Conservation (phyloP, 2,329 filamentous ascomycete species). For the Trichophyton verrucosum region DNA sequence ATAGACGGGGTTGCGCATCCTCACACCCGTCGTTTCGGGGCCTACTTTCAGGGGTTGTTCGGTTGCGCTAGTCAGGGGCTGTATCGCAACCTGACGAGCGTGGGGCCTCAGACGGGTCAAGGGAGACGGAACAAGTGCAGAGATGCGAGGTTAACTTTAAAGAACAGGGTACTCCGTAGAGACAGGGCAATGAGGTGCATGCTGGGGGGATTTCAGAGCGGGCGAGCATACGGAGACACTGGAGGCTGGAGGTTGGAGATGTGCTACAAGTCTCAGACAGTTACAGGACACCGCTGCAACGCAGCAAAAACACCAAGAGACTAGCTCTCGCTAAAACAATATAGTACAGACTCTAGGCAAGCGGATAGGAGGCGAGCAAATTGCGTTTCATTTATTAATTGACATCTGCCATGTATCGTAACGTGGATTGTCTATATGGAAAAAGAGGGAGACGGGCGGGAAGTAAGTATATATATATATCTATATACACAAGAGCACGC, state of each 20-base stretch:
- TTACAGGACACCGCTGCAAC: not conserved
- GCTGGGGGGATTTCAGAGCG: too few relatives aligned
- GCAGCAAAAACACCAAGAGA: not conserved
- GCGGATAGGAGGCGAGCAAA: not conserved
- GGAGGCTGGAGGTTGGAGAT: not conserved
- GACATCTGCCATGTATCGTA: not conserved
- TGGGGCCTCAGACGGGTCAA: not conserved
- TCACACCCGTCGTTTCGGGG: constrained; percentile 1
- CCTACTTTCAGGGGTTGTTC: not conserved
- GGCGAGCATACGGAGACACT: too few relatives aligned
- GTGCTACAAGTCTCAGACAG: not conserved
- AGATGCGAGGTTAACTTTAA: not conserved
- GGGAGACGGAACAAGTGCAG: not conserved
- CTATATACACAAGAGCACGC: not conserved
- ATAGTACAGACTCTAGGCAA: not conserved
- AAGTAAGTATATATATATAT: not conserved
- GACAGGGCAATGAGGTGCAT: not conserved
- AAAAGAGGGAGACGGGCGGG: not conserved
- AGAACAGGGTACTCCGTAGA: not conserved
- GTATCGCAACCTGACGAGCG: not conserved
- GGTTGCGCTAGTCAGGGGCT: constrained; percentile 1
- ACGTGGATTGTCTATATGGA: not conserved
- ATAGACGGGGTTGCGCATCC: constrained; percentile 1
- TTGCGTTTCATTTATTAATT: not conserved
- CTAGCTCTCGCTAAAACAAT: not conserved